Base-by-base conservation (phyloP, 2,329 filamentous ascomycete genomes). In the Pseudogymnoascus sp. region DNA sequence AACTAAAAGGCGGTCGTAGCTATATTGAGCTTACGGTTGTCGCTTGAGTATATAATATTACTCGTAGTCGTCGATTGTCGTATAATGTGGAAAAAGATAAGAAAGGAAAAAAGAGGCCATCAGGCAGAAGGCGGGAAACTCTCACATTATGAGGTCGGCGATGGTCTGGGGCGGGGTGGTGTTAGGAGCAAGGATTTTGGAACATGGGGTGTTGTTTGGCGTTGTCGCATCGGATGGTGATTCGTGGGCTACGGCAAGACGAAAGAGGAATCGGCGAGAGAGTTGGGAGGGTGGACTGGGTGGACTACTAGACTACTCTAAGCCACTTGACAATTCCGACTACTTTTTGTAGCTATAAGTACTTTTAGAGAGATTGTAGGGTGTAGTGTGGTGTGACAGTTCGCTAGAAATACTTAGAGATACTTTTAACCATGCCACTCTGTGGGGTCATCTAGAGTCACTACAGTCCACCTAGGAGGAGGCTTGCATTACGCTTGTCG, bases 241-340 rank as follows among this genome's bases (percentile, higher is more conserved):
- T 48, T 48, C 42, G 42, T 48, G 13, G 25, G 42, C 13, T 48
- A 48, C 42, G 42, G 42, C 42, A 48, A 48, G 42, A 48, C 42
- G 42, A 48, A 48, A 48, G 42, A 48, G 42, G 42, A 48, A 48
- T 48, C 42, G 42, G 42, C 42, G 42, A 48, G 42, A 29, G 25
- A 48, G 25, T 12, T 9, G 13, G 42, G 42, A 21, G 21, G 21
- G 21, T 21, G 21, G 21, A 21, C 21, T 21, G 21, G 21, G 21
- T 21, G 21, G 21, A 21, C 21, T 21, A 21, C 21, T 48, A 29
- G 42, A n/a, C 25, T 48, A 48, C 42, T 48, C 42, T 48, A 48
- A 48, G 42, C 42, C 42, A 48, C 25, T 48, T 48, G 42, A 29
- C 42, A 48, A 48, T 48, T 21, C 7, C 25, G 13, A 48, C 42